Conservation (phyloP, 371 early-diverging fungal genomes). For the Lichtheimia ramosa region DNA sequence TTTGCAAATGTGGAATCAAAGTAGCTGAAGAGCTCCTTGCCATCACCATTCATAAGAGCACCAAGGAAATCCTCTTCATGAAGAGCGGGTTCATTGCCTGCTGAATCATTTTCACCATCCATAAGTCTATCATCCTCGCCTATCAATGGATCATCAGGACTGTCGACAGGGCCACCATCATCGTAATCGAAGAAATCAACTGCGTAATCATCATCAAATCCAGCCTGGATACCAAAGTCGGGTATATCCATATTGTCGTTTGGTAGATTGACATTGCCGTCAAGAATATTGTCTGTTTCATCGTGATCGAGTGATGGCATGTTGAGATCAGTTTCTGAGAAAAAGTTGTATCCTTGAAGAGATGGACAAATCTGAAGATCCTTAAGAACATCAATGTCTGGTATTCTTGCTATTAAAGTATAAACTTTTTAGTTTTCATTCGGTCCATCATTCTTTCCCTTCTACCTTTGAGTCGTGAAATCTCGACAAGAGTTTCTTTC, state of each 20-base stretch:
- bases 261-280: neutral
- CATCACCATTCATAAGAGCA: conserved; percentile 39
- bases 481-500: conserved; percentile 18
- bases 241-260: neutral
- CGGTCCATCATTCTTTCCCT: neutral
- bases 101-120: conserved; percentile 20
- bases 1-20: conserved; percentile 82
- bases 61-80: conserved; percentile 42
- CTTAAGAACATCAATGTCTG: conserved; percentile 42
- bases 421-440: neutral
- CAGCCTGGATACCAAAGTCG: conserved; percentile 15
- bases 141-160: conserved; percentile 13
- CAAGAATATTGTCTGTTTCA: conserved; percentile 4
- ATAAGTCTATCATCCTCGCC: conserved; percentile 15
- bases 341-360: conserved; percentile 61
- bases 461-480: conserved; percentile 25
- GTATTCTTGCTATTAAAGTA: conserved; percentile 49
- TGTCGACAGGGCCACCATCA: conserved; percentile 18
- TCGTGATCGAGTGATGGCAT: conserved; percentile 26
- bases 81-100: conserved; percentile 21
- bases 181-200: conserved; percentile 17
- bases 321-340: conserved; percentile 40
- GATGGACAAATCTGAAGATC: conserved; percentile 68
- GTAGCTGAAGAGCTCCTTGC: conserved; percentile 78
- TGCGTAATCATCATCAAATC: conserved; percentile 18